Base-by-base conservation (phyloP, 192 early-diverging fungal genomes). In the Coemansia sp. region DNA sequence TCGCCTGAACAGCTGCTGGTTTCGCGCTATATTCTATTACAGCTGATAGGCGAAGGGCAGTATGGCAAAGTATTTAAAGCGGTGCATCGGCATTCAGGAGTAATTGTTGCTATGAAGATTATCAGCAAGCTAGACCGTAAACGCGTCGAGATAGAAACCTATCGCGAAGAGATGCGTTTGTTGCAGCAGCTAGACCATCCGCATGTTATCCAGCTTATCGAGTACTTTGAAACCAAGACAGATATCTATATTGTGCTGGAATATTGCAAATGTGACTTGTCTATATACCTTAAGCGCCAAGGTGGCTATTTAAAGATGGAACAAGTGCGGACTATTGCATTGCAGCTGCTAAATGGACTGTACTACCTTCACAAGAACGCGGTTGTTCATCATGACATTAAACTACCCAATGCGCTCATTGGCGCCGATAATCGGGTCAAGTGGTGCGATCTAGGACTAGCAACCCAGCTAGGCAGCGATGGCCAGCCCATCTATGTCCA, bases 361-460 rank as follows among this genome's bases (percentile, higher is more conserved):
- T 53, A 55, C 26, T 86, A 87, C 51, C 54, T 87, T 61, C 87
- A 89, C 47, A 75, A 78, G 4, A 72, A 74, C 49, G 83, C 82
- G 15, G 83, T 89, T 3, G 86, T 89, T 45, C 87, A 89, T 70
- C 70, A 86, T 41, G 87, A 89, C 56, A 81, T 89, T 55, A 89
- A 87, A 51, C 59, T 69, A 47, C 83, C 82, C 47, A 87, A 89
- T 49, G 62, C 85, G 35, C 72, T 89, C 28, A 58, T 89, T 23
- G 84, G 85, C 18, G 40, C 72, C n/a, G 83, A 83, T 45, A 83
- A 84, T 7, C 46, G 66, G 15, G 53, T 81, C 21, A 81, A 81
- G 65, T 56, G 75, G 50, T 81, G 79, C 63, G 79, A 81, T 40
- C 54, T 81, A 21, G 79, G 79, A 10, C 63, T 81, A 43, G 79